A percentile compares a stretch with the other conserved stretches of the same genome.
These are phyloP conservation scores for Stevia rebaudiana DNA, from an alignment of 140 eudicot genomes.

Conservation along the genomic window DNA sequence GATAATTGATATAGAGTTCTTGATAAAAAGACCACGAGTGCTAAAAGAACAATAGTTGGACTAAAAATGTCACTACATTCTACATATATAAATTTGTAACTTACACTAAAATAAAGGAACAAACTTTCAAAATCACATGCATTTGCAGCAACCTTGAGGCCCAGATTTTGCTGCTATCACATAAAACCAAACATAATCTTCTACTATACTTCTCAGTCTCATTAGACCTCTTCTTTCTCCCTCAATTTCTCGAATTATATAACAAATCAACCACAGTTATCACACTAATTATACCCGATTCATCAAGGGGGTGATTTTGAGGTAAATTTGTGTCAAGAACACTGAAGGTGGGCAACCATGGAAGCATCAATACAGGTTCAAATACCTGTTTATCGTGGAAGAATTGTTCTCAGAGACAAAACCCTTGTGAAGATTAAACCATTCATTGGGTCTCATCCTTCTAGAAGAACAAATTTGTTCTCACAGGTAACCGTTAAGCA, in stretches of 20 bases:
- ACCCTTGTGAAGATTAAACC: conserved; percentile 50
- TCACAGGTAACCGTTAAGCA: conserved; percentile 27
- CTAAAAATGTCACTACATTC: neutral
- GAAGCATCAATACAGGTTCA: conserved; percentile 47
- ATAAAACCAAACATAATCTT: conserved; percentile 28
- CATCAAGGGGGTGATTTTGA: neutral
- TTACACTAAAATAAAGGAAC: conserved; percentile 6
- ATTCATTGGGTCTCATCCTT: conserved; percentile 38
- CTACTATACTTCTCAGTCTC: conserved; percentile 13
- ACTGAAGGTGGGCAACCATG: conserved; percentile 33
- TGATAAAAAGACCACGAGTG: neutral
- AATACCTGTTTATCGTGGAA: conserved; percentile 39
- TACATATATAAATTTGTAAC: neutral
- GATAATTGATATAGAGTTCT: no score
- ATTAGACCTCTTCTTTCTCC: conserved; percentile 17
- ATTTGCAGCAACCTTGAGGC: conserved; percentile 38
- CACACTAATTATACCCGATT: conserved; percentile 4
- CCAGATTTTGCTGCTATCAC: conserved; percentile 40
- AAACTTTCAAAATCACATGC: conserved; percentile 38
- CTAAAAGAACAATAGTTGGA: neutral
- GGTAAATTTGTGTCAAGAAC: conserved; percentile 27
- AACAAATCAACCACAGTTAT: conserved; percentile 11
- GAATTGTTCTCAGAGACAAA: conserved; percentile 18
- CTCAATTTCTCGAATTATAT: neutral
- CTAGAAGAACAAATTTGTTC: conserved; percentile 29